phyloP scores from a whole-genome alignment of 225 moss, liverwort and hornwort genomes.

The Anthoceros angustus region DNA sequence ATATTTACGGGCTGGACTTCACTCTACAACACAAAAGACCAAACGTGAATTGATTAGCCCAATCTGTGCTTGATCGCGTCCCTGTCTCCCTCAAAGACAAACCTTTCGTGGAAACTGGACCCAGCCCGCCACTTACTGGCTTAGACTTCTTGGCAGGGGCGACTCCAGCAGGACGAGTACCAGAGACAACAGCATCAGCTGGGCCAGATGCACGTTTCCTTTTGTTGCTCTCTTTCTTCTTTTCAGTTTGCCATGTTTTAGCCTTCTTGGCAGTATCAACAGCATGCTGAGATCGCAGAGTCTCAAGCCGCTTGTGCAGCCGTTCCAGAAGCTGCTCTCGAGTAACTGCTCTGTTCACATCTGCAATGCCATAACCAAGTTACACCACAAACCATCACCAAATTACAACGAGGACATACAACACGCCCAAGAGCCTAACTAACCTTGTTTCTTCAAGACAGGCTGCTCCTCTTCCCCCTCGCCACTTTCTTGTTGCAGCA shows the following conservation, averaged over 20 bases:
- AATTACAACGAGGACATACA: neutral
- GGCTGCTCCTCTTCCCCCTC: conserved; percentile 21
- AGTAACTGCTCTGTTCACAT: conserved; percentile 52
- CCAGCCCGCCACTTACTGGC: neutral
- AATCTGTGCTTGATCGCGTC: conserved; percentile 7
- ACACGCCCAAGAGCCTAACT: neutral
- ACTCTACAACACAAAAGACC: conserved; percentile 26
- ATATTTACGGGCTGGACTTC: conserved; percentile 31
- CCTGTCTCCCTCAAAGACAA: neutral
- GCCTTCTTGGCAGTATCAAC: conserved; percentile 62
- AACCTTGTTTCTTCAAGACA: conserved; percentile 27
- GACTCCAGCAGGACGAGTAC: neutral
- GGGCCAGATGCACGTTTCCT: conserved; percentile 24
- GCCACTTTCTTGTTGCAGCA: conserved; percentile 38
- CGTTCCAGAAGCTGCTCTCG: conserved; percentile 67
- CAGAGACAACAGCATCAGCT: conserved; percentile 10
- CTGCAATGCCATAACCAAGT: conserved; percentile 23
- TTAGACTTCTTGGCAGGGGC: neutral
- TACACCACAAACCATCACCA: neutral
- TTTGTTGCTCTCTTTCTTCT: conserved; percentile 67
- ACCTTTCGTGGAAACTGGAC: neutral
- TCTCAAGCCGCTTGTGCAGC: conserved; percentile 67
- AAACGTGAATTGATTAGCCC: neutral
- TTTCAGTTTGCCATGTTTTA: conserved; percentile 65
- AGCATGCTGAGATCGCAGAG: conserved; percentile 75